These are phyloP conservation scores for Lactuca saligna DNA, from an alignment of 129 eudicot genomes.

Conservation along the genomic window DNA sequence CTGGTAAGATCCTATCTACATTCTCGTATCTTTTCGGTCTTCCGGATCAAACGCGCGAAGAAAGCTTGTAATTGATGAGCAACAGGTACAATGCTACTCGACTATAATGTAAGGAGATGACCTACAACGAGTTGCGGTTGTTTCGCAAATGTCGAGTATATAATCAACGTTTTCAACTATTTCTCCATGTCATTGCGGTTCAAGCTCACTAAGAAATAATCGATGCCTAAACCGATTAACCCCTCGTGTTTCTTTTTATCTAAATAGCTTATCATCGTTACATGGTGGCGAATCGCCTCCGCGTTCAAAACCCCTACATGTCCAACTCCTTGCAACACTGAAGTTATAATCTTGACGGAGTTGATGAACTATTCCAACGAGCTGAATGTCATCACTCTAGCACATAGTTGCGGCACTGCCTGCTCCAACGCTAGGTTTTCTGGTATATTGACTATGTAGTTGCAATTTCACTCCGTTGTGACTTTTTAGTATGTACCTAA, in stretches of 20 bases:
- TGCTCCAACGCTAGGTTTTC: too few relatives aligned
- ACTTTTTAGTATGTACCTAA: too few relatives aligned
- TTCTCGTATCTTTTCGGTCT: too few relatives aligned
- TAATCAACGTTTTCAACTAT: conserved; percentile 44
- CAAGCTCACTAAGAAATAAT: conserved; percentile 49
- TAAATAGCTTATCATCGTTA: conserved; percentile 60
- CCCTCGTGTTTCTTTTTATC: conserved; percentile 50
- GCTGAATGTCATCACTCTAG: conserved; percentile 35
- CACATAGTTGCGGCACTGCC: too few relatives aligned
- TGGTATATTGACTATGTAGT: too few relatives aligned
- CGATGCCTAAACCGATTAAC: conserved; percentile 51
- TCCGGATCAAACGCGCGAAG: conserved; percentile 32
- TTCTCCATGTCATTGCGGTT: conserved; percentile 40
- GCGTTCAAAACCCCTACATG: conserved; percentile 59
- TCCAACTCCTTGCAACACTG: conserved; percentile 68
- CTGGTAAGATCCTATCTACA: too few relatives aligned
- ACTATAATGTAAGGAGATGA: too few relatives aligned
- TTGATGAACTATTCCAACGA: conserved; percentile 50
- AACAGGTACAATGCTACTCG: conserved; percentile 44
- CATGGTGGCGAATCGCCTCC: conserved; percentile 66
- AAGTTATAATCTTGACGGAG: conserved; percentile 26
- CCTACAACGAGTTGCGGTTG: too few relatives aligned
- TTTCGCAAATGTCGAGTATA: conserved; percentile 62
- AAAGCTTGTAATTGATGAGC: conserved; percentile 43
- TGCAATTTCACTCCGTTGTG: too few relatives aligned